Evolutionary conservation across 257 asterid genomes (phyloP), one percentile per base, ranked within the genome.

Genomic region (Nicotiana knightiana): DNA sequence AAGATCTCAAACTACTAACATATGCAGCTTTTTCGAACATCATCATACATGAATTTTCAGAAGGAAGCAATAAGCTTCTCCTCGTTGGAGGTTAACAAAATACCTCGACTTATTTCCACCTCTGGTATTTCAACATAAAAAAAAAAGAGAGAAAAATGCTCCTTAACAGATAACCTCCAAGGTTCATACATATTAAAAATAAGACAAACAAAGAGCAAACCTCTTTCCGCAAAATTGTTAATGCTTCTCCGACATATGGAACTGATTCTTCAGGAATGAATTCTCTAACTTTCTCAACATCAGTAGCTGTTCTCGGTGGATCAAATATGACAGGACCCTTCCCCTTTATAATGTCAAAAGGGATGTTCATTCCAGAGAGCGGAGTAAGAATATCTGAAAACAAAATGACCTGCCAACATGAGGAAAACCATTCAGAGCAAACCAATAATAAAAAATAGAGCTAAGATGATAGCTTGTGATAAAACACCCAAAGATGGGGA

Each of bases 361-460:
- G 99, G 83, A 96, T 93, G 88, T 94, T 96, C 99, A 96, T 96
- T 12, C 99, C 99, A 28, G 98, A 81, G 76, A 96, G 90, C 18
- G 99, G 99, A 73, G 99, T 96, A 83, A 96, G 99, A 89, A 96
- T 96, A 88, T 96, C 99, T 6, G 99, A 96, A 91, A 96, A 96
- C 80, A 96, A 88, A 87, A 96, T 96, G 79, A 96, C 99, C 99
- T 96, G 93, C 81, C 86, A 88, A 33, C 58, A 67, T 59, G 63
- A 51, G 66, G 67, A 24, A 80, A 11, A 17, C 21, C 39, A 58
- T 83, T 58, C 82, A 16, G 85, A 37, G 39, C 16, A 39, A 73
- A 83, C 67, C 75, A 77, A 80, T 55, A 66, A 59, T 30, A 67
- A 58, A 39, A 63, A 85, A 73, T 63, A 79, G 57, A 78, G 79